phyloP scores from a whole-genome alignment of 345 rosid species.

The Hypericum perforatum region DNA sequence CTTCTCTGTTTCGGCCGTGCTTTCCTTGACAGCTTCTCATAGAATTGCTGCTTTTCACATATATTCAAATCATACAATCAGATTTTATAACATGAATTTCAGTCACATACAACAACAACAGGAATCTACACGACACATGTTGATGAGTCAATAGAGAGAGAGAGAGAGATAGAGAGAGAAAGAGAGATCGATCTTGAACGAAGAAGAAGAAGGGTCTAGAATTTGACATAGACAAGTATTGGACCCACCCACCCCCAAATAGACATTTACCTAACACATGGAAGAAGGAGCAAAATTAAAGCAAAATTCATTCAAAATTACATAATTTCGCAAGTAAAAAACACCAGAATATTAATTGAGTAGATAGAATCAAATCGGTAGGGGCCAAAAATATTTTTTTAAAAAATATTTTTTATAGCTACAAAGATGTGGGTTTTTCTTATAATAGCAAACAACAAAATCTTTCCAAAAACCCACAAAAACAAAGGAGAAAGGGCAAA shows the following conservation, averaged over 20 bases:
- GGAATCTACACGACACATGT: too few species aligned
- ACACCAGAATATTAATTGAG: not conserved
- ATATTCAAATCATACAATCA: not conserved
- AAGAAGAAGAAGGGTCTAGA: not conserved
- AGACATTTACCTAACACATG: conserved; percentile 4
- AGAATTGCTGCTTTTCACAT: conserved; percentile 58
- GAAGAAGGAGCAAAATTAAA: not conserved
- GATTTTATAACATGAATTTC: not conserved
- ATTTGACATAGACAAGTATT: not conserved
- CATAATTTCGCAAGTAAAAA: not conserved
- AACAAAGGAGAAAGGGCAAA: too few species aligned
- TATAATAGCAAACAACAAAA: too few species aligned
- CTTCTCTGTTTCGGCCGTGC: conserved; percentile 83
- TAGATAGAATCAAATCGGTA: too few species aligned
- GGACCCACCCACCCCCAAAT: not conserved
- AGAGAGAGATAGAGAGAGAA: too few species aligned
- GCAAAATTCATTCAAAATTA: not conserved
- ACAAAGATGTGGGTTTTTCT: too few species aligned
- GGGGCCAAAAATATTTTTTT: too few species aligned
- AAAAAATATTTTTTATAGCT: too few species aligned
- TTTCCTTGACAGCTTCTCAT: conserved; percentile 71
- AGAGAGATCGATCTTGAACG: not conserved
- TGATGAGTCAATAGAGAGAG: too few species aligned
- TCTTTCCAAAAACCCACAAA: too few species aligned
- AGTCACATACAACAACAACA: too few species aligned